Conservation (phyloP, 108 stramenopile genomes). For the Heterococcus sp. region DNA sequence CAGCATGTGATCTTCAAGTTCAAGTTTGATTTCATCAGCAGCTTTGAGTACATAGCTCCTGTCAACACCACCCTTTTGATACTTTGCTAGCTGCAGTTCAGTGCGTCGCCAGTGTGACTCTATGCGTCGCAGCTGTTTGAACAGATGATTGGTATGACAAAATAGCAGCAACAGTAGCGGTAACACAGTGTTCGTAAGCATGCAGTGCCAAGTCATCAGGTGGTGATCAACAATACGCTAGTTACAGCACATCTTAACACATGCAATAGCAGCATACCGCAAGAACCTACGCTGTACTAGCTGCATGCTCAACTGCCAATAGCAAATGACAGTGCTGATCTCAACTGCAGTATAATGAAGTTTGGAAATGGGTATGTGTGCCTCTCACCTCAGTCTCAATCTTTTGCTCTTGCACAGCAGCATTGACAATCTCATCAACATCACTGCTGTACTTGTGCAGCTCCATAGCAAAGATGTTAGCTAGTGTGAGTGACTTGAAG, state of each 20-base stretch:
- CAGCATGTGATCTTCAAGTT: constrained; percentile 68
- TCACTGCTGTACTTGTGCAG: constrained; percentile 52
- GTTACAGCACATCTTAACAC: background rate
- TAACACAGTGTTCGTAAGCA: too few species aligned
- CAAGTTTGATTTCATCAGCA: constrained; percentile 66
- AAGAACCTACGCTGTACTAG: too few species aligned
- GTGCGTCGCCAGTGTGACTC: constrained; percentile 59
- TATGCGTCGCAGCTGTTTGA: constrained; percentile 33
- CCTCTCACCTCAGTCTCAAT: constrained; percentile 61
- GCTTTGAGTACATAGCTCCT: constrained; percentile 59
- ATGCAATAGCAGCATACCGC: background rate
- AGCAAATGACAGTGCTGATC: too few species aligned
- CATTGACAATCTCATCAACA: constrained; percentile 66
- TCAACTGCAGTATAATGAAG: too few species aligned
- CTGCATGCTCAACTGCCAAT: too few species aligned
- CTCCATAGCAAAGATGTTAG: constrained; percentile 68
- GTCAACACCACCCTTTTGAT: constrained; percentile 62
- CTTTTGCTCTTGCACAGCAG: constrained; percentile 65
- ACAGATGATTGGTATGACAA: too few species aligned
- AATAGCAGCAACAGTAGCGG: too few species aligned
- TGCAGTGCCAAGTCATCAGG: too few species aligned
- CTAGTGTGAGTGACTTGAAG: constrained; percentile 62
- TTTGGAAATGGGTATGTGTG: too few species aligned
- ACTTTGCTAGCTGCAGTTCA: constrained; percentile 54
- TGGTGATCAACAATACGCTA: too few species aligned